Conservation (phyloP, 2,329 filamentous ascomycete genomes). For the Colletotrichum falcatum region DNA sequence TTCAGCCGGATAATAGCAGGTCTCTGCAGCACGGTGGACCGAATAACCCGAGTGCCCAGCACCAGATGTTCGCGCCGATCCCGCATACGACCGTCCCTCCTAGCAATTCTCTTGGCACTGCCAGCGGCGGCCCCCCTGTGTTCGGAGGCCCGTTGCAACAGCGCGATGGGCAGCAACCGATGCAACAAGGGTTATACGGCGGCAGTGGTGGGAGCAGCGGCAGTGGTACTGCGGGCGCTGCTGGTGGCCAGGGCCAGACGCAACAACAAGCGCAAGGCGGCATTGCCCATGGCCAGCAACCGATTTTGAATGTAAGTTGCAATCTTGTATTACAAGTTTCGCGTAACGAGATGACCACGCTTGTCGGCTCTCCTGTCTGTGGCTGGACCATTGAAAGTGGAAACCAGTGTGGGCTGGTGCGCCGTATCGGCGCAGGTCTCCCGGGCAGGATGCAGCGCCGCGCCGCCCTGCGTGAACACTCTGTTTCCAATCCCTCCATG, state of each 20-base stretch:
- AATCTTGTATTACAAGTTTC: slow-evolving; percentile 15
- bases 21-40: slow-evolving; percentile 64
- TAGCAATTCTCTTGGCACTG: slow-evolving; percentile 66
- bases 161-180: slow-evolving; percentile 64
- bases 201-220: slow-evolving; percentile 39
- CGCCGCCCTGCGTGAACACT: slow-evolving; percentile 31
- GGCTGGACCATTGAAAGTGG: slow-evolving; percentile 39
- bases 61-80: slow-evolving; percentile 70
- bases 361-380: slow-evolving; percentile 25
- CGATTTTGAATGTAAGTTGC: slow-evolving; percentile 77
- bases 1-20: slow-evolving; percentile 65
- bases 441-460: slow-evolving; percentile 26
- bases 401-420: slow-evolving; percentile 39
- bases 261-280: slow-evolving; percentile 57
- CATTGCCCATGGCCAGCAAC: slow-evolving; percentile 61
- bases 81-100: slow-evolving; percentile 63
- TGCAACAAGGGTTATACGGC: slow-evolving; percentile 67
- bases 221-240: slow-evolving; percentile 53
- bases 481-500: slow-evolving; percentile 5
- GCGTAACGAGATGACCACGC: slow-evolving; percentile 7
- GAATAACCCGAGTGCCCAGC: slow-evolving; percentile 58
- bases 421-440: slow-evolving; percentile 38
- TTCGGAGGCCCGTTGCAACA: slow-evolving; percentile 78
- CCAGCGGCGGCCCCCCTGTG: slow-evolving; percentile 70
- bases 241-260: slow-evolving; percentile 75